Conservation (phyloP, 2,329 filamentous ascomycete species). For the Sclerotinia glacialis region DNA sequence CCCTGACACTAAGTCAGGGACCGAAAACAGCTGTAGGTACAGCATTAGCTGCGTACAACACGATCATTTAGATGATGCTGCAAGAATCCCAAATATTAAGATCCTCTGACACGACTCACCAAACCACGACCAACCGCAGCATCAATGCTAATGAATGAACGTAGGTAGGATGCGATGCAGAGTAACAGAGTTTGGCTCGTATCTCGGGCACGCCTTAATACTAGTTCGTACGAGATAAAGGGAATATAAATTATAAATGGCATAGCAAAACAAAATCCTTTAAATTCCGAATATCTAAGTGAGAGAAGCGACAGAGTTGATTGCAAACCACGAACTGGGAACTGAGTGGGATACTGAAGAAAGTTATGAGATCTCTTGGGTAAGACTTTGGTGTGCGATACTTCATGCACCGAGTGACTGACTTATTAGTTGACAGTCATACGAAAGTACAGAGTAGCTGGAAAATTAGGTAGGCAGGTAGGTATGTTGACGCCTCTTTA, state of each 20-base stretch:
- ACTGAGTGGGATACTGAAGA: not conserved
- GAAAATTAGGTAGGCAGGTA: not conserved
- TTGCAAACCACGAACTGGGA: not conserved
- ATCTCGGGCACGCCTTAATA: conserved; percentile 4
- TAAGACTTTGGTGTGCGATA: not conserved
- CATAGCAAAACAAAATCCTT: not conserved
- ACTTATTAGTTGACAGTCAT: not conserved
- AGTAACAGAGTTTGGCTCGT: conserved; percentile 8
- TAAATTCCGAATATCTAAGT: not conserved
- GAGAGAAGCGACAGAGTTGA: not conserved
- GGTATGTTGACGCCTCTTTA: conserved; percentile 17
- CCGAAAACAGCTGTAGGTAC: not conserved
- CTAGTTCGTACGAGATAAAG: not conserved
- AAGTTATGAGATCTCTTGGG: not conserved
- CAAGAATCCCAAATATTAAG: not conserved
- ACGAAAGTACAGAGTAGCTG: not conserved
- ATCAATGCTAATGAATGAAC: not conserved
- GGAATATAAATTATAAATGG: not conserved
- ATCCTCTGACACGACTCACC: conserved; percentile 3
- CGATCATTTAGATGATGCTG: not conserved
- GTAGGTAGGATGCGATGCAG: conserved; percentile 4
- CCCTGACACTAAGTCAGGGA: conserved; percentile 20
- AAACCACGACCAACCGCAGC: not conserved
- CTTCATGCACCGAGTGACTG: not conserved
- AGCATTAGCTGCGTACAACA: conserved; percentile 1